Evolutionary conservation across 106 monocot genomes (phyloP), one percentile per base, ranked within the genome.

Genomic region (Agapanthus africanus): DNA sequence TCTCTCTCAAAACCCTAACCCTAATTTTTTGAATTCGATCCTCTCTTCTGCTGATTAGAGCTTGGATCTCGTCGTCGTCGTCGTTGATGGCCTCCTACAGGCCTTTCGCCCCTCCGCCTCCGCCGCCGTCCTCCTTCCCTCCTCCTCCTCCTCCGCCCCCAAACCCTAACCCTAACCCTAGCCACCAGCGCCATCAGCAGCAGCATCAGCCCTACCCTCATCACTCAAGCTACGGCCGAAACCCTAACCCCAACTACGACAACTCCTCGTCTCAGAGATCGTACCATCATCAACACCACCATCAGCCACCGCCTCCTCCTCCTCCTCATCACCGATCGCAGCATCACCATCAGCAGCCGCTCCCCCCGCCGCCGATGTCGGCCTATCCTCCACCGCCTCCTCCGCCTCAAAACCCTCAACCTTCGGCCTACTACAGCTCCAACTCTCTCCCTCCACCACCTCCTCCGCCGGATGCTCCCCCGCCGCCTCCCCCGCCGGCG

Each of bases 81-180:
- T n/a, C n/a, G n/a, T n/a, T n/a, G n/a, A 79, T 79, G 83, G 79
- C 83, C 36, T 79, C 79, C 51, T 79, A 69, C 76, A 66, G 79
- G 40, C 83, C 83, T n/a, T 83, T 71, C 68, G 56, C 76, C 1
- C 71, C 54, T 33, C 77, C 72, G 19, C 39, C 65, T 4, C 49
- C 60, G 11, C 44, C 70, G 7, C 50, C 60, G 19, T 36, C 76
- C 10, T 52, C 61, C 63, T 37, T 31, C 13, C 42, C 59, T 39
- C 62, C 76, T 14, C 63, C 70, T 23, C 26, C 39, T 50, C 70
- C 63, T 13, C 15, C 11, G 3, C 35, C 60, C 18, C 69, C 59
- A 5, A 23, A 19, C 33, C 76, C 59, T 27, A 34, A 35, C 42
- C 42, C 67, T 61, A 16, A 8, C n/a, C 63, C 0, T 25, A 9